Percentiles rank a stretch among this genome's conserved stretches.
Evolutionary conservation across 2,329 filamentous ascomycete genomes (phyloP).

Genomic region (Ceratocystis harringtonii): DNA sequence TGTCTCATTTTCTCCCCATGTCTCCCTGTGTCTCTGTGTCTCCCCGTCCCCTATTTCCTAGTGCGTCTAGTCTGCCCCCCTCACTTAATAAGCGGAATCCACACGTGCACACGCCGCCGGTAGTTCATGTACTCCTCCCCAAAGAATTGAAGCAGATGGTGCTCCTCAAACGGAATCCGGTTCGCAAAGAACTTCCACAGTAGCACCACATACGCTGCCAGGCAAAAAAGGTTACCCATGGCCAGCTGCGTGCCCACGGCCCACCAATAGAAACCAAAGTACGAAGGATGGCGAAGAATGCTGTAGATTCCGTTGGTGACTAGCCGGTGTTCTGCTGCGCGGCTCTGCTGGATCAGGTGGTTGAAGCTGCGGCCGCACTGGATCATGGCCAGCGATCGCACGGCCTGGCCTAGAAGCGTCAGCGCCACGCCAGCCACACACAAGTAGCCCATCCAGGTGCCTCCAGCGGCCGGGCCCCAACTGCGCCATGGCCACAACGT

Average conservation of each 20-base stretch:
- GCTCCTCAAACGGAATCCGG: constrained; percentile 66
- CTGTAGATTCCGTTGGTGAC: constrained; percentile 72
- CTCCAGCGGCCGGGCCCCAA: constrained; percentile 31
- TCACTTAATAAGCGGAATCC: constrained; percentile 53
- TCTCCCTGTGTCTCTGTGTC: not conserved
- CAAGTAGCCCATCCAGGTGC: not conserved
- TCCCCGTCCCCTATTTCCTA: not conserved
- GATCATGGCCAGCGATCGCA: constrained; percentile 72
- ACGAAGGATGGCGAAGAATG: constrained; percentile 68
- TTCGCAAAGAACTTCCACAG: constrained; percentile 73
- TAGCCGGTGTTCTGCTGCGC: constrained; percentile 55
- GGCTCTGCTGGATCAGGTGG: constrained; percentile 62
- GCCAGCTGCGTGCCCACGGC: constrained; percentile 85
- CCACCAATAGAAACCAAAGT: constrained; percentile 99
- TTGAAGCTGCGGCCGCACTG: constrained; percentile 87
- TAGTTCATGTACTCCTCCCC: constrained; percentile 67
- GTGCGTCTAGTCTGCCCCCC: not conserved
- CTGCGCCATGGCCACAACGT: constrained; percentile 37
- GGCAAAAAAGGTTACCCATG: constrained; percentile 69
- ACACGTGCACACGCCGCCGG: constrained; percentile 52
- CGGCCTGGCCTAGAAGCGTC: constrained; percentile 54
- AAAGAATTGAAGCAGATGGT: constrained; percentile 65
- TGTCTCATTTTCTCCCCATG: too few relatives aligned
- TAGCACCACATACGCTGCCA: constrained; percentile 56
- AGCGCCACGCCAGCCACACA: constrained; percentile 40